phyloP scores from a whole-genome alignment of 192 early-diverging fungal genomes.

The Coemansia sp. region DNA sequence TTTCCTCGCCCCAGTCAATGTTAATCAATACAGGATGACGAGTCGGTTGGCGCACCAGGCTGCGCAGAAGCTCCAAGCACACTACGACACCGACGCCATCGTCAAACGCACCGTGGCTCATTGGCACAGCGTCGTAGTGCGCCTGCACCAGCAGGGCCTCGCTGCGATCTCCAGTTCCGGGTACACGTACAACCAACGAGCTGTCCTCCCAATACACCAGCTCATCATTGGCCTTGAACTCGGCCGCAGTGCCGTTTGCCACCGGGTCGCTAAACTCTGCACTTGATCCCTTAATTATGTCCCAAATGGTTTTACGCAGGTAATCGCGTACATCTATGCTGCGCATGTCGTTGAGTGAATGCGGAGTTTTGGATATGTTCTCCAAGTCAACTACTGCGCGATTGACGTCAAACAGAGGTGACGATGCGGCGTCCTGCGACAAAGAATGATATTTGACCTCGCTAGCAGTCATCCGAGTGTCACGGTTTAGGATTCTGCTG shows the following conservation, averaged over 20 bases:
- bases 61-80: constrained; percentile 66
- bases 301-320: constrained; percentile 27
- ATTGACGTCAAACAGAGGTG: constrained; percentile 30
- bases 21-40: constrained; percentile 66
- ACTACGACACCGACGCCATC: constrained; percentile 67
- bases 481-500: constrained; percentile 19
- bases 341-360: constrained; percentile 54
- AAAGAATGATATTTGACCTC: not conserved
- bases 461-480: not conserved
- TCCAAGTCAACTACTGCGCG: constrained; percentile 42
- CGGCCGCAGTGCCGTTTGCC: constrained; percentile 28
- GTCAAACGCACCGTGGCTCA: constrained; percentile 70
- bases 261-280: constrained; percentile 35
- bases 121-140: constrained; percentile 69
- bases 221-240: constrained; percentile 26
- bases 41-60: constrained; percentile 59
- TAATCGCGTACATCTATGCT: constrained; percentile 50
- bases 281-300: constrained; percentile 18
- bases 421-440: not conserved
- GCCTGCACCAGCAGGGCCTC: constrained; percentile 67
- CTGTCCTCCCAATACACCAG: constrained; percentile 55
- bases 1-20: constrained; percentile 74
- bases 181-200: constrained; percentile 63
- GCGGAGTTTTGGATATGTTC: constrained; percentile 38
- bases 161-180: constrained; percentile 51